Base-by-base conservation (phyloP, 768 basidiomycete species). In the Russula foetens region DNA sequence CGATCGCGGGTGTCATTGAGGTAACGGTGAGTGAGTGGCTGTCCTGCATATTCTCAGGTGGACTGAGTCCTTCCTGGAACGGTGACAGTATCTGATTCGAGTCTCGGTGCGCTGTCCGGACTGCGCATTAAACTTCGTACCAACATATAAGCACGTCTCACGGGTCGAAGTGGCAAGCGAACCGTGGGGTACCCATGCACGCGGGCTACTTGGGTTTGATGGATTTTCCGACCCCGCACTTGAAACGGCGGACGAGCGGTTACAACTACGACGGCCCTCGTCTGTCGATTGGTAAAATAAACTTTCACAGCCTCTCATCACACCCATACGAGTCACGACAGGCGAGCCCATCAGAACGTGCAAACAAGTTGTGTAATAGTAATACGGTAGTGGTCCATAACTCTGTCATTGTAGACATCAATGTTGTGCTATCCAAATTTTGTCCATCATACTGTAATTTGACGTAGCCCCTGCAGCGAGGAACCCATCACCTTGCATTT, bases 61-160 rank as follows among this genome's bases (percentile, higher is more conserved):
- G 41, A 49, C 52, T 52, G 41, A 57, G 26, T 3, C 15, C 2
- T 3, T 33, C 21, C n/a, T 4, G n/a, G 49, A 19, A 12, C 53
- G 78, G 78, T 76, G 23, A 12, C 53, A 79, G 78, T 76, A 79
- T 64, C 53, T 76, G 29, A 66, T 79, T 26, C 73, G 75, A 28
- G 65, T 75, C 21, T 58, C 67, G 17, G 61, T 78, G 14, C 62
- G 65, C 4, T 71, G 75, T 19, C 74, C 76, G 3, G 61, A 64
- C 41, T 64, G 68, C 49, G 56, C 67, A 2, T 65, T 64, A 3
- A 69, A 74, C 56, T 64, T 56, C 53, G 64, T 78, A 21, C 77
- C 77, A 4, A 67, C 67, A 23, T 77, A 73, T 63, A 63, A 65
- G 17, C 71, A 75, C 59, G 75, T 76, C 19, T 73, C 74, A 53